These are phyloP conservation scores for Smallanthus sonchifolius DNA, from an alignment of 129 eudicot genomes.

Conservation along the genomic window DNA sequence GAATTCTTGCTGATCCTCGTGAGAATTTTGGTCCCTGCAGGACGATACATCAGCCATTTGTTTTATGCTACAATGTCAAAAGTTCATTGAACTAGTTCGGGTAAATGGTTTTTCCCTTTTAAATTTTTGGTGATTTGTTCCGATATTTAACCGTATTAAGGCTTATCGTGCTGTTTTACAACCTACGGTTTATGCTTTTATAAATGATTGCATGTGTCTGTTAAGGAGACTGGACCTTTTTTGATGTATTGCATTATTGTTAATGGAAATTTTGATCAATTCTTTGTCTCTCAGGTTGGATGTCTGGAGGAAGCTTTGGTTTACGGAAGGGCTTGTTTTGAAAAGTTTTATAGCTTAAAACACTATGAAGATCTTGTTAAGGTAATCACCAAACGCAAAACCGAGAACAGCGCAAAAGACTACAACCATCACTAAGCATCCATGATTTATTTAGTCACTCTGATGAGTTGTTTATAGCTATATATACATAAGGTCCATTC, in stretches of 20 bases:
- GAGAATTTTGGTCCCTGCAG: slow-evolving; percentile 39
- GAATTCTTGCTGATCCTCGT: neutral
- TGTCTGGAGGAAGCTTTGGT: slow-evolving; percentile 70
- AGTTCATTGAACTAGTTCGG: slow-evolving; percentile 91
- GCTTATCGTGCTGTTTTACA: neutral
- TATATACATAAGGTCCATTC: neutral
- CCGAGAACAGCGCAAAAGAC: neutral
- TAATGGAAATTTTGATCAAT: neutral
- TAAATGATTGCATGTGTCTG: neutral
- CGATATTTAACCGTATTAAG: neutral
- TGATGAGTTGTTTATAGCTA: neutral
- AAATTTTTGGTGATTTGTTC: neutral
- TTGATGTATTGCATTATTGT: neutral
- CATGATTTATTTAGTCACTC: neutral
- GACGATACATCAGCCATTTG: slow-evolving; percentile 65
- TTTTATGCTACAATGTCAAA: slow-evolving; percentile 83
- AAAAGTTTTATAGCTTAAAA: slow-evolving; percentile 41
- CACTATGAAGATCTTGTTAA: slow-evolving; percentile 54
- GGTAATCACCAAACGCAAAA: slow-evolving; percentile 35
- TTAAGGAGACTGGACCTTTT: neutral
- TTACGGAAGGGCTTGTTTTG: slow-evolving; percentile 62
- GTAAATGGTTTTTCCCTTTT: slow-evolving; percentile 39
- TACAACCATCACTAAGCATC: neutral
- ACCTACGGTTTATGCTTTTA: neutral
- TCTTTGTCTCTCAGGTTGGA: slow-evolving; percentile 43